Evolutionary conservation across 2,329 filamentous ascomycete genomes (phyloP).

Genomic region (Chalara sp.): DNA sequence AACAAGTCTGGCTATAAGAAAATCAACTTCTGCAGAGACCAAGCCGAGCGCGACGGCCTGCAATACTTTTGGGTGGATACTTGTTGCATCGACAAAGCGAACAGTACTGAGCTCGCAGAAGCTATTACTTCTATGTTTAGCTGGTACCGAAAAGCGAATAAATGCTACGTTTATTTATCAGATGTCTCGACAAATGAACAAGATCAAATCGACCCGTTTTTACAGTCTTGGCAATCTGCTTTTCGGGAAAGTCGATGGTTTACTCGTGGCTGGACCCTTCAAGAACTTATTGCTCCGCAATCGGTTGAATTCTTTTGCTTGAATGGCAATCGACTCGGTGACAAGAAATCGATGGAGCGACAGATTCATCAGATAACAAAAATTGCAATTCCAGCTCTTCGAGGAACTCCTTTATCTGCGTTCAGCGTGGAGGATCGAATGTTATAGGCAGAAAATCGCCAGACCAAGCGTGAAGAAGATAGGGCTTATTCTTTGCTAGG

Average conservation of each 20-base stretch:
- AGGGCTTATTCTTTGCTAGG: too few relatives aligned
- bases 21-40: slow-evolving; percentile 13
- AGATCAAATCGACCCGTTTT: background rate
- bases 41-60: slow-evolving; percentile 9
- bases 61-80: slow-evolving; percentile 11
- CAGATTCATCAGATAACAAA: slow-evolving; percentile 9
- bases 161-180: too few relatives aligned
- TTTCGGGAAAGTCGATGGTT: slow-evolving; percentile 16
- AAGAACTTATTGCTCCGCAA: background rate
- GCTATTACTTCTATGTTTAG: too few relatives aligned
- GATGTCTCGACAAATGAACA: background rate
- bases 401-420: slow-evolving; percentile 3
- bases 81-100: slow-evolving; percentile 6
- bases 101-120: too few relatives aligned
- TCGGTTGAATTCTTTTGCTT: slow-evolving; percentile 14
- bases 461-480: slow-evolving; percentile 20
- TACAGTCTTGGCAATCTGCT: slow-evolving; percentile 4
- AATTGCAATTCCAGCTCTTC: slow-evolving; percentile 7
- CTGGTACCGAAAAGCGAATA: too few relatives aligned
- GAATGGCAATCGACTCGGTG: background rate
- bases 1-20: too few relatives aligned
- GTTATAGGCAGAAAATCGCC: slow-evolving; percentile 29
- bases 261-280: background rate
- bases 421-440: slow-evolving; percentile 24
- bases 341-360: slow-evolving; percentile 7